Evolutionary conservation across 495 filamentous ascomycete species (phyloP), one percentile per base, ranked within the genome.

Genomic region (Rostrohypoxylon terebratum): DNA sequence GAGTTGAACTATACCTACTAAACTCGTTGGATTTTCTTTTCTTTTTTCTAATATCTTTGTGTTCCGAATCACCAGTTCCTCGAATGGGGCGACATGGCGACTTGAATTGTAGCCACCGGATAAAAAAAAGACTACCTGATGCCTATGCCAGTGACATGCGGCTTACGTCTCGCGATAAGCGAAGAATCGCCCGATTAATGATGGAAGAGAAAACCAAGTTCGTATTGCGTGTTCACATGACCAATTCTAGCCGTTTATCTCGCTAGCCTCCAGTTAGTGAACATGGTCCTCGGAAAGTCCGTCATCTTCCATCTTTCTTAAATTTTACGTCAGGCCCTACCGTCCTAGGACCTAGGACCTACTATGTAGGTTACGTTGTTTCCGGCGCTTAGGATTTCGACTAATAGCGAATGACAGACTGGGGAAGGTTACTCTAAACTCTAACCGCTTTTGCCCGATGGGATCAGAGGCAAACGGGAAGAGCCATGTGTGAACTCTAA

Each of bases 141-240:
- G n/a, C n/a, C n/a, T n/a, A n/a, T n/a, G n/a, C n/a, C n/a, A 11
- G n/a, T 40, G 28, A 16, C 34, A 25, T 59, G 21, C 53, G n/a
- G 48, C 51, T 50, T 40, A 71, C 51, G 45, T 73, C 61, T 59
- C 45, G n/a, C 53, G 28, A 69, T 61, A 54, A 54, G 38, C 48
- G 45, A 47, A 42, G 38, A 55, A 48, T 47, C 28, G n/a, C n/a
- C n/a, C n/a, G 60, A 38, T 62, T 38, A 54, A 62, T 40, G 57
- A 28, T 54, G 14, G 50, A 21, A 28, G 47, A 48, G 40, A 58
- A 57, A n/a, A n/a, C n/a, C n/a, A n/a, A 60, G 14, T 66, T 73
- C 71, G 71, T 73, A 69, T 73, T 73, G 18, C 55, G 44, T n/a
- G 45, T 13, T 50, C 71, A 61, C 65, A 73, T 73, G 65, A 73